phyloP scores from a whole-genome alignment of 176 grass and related monocot genomes.

The Oryza punctata region DNA sequence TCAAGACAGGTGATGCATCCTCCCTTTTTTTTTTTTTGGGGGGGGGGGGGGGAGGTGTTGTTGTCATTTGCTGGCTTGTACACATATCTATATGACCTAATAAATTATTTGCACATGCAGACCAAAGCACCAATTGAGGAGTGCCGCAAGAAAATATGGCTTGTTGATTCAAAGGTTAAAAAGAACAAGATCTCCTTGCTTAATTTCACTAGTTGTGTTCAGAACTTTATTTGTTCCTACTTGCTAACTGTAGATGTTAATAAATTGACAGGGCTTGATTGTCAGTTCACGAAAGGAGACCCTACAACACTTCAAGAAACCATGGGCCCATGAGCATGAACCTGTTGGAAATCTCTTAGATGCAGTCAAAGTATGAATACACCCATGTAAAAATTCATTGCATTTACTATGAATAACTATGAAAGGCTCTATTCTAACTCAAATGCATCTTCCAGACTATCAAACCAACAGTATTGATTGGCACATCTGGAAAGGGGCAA shows the following conservation, averaged over 20 bases:
- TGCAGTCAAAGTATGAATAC: slow-evolving; percentile 64
- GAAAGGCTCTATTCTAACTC: slow-evolving; percentile 23
- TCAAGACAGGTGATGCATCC: slow-evolving; percentile 75
- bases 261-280: slow-evolving; percentile 73
- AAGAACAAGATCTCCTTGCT: background rate
- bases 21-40: background rate
- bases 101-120: slow-evolving; percentile 45
- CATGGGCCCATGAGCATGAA: slow-evolving; percentile 92
- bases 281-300: slow-evolving; percentile 74
- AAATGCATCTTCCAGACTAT: slow-evolving; percentile 52
- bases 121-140: slow-evolving; percentile 77
- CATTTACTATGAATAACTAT: background rate
- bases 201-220: slow-evolving; percentile 18
- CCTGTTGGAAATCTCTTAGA: slow-evolving; percentile 68
- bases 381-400: background rate
- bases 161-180: slow-evolving; percentile 97
- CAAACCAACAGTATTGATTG: slow-evolving; percentile 88
- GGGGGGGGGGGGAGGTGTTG: background rate
- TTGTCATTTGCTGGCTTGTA: background rate
- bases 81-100: slow-evolving; percentile 14
- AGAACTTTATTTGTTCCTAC: background rate
- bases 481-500: slow-evolving; percentile 92
- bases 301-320: slow-evolving; percentile 99
- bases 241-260: slow-evolving; percentile 41
- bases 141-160: slow-evolving; percentile 87